Evolutionary conservation across 2,329 filamentous ascomycete species (phyloP).

Genomic region (Ceratocystis papillata): DNA sequence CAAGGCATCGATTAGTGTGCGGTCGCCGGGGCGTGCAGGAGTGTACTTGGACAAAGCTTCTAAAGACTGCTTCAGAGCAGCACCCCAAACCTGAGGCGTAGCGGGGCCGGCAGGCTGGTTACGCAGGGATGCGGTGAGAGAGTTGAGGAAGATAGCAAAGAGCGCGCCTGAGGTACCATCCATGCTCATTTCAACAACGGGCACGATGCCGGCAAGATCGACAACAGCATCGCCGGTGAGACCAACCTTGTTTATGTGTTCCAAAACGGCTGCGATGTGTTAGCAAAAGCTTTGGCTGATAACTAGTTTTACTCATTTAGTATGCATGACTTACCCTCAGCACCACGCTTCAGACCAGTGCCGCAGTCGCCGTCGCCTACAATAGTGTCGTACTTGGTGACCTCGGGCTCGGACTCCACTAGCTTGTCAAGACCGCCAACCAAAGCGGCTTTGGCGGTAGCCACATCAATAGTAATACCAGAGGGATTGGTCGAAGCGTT

Average conservation of each 20-base stretch:
- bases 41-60: conserved; percentile 71
- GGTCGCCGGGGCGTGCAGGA: conserved; percentile 76
- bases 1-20: conserved; percentile 82
- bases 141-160: conserved; percentile 79
- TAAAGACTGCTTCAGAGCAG: conserved; percentile 60
- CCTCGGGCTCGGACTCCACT: conserved; percentile 56
- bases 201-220: conserved; percentile 43
- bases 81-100: conserved; percentile 41
- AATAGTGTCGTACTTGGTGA: conserved; percentile 66
- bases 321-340: conserved; percentile 47
- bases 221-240: conserved; percentile 43
- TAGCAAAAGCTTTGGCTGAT: conserved; percentile 23
- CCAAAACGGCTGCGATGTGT: conserved; percentile 39
- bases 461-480: conserved; percentile 44
- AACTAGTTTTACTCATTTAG: background rate
- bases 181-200: conserved; percentile 48
- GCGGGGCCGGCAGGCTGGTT: conserved; percentile 34
- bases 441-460: conserved; percentile 42
- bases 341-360: conserved; percentile 72
- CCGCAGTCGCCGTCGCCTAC: conserved; percentile 89
- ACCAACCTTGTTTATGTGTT: conserved; percentile 37
- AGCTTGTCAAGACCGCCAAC: conserved; percentile 49
- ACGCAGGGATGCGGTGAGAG: conserved; percentile 56
- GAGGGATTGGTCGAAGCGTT: conserved; percentile 37
- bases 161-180: conserved; percentile 52